These are phyloP conservation scores for Clitocybe nebularis DNA, from an alignment of 1,284 basidiomycete genomes.

Conservation along the genomic window DNA sequence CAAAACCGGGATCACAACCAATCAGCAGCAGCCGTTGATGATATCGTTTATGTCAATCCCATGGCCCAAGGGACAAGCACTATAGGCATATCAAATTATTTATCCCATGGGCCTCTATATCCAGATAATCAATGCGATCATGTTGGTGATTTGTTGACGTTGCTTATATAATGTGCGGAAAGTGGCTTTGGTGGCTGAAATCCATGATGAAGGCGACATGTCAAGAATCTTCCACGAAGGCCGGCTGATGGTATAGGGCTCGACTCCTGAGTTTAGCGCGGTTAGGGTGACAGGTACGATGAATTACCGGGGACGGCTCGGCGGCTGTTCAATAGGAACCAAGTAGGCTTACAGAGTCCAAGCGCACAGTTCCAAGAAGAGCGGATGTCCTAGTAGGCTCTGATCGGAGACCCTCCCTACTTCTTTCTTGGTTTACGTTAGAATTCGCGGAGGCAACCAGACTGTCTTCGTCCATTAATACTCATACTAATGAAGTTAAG, in stretches of 20 bases:
- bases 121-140: constrained; percentile 15
- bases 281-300: too few species aligned
- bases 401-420: constrained; percentile 6
- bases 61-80: too few species aligned
- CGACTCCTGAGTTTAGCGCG: too few species aligned
- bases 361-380: constrained; percentile 4
- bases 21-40: constrained; percentile 7
- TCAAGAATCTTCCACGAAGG: background rate
- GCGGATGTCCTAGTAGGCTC: constrained; percentile 15
- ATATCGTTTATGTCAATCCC: constrained; percentile 6
- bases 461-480: too few species aligned
- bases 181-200: background rate
- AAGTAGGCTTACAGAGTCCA: background rate
- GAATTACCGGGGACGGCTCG: constrained; percentile 1
- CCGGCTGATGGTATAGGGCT: too few species aligned
- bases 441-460: too few species aligned
- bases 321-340: too few species aligned
- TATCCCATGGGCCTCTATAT: background rate
- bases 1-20: too few species aligned
- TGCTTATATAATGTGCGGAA: background rate
- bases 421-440: constrained; percentile 14
- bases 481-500: too few species aligned
- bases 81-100: too few species aligned
- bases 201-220: constrained; percentile 6
- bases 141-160: constrained; percentile 8